Percentiles rank a stretch among this genome's conserved stretches.
These are phyloP conservation scores for Termitomyces sp. DNA, from an alignment of 768 basidiomycete species.

Conservation along the genomic window DNA sequence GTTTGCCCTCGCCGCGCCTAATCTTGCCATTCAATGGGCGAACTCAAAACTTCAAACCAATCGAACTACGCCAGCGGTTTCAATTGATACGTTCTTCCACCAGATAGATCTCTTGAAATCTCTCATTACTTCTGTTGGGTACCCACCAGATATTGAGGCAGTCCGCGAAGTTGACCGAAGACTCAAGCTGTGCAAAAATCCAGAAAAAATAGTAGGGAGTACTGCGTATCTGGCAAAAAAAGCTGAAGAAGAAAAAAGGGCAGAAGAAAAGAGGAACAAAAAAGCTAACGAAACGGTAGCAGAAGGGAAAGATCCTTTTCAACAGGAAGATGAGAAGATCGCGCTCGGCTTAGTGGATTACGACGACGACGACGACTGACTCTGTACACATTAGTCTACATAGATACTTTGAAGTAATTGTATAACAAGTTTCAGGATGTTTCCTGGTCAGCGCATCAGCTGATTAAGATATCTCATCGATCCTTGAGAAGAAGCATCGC, in stretches of 20 bases:
- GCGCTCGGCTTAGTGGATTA: slow-evolving; percentile 44
- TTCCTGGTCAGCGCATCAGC: background rate
- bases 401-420: background rate
- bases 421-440: background rate
- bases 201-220: slow-evolving; percentile 91
- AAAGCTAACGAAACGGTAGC: slow-evolving; percentile 48
- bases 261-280: slow-evolving; percentile 61
- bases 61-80: slow-evolving; percentile 10
- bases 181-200: slow-evolving; percentile 87
- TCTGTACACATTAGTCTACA: background rate
- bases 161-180: slow-evolving; percentile 89
- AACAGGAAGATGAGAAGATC: slow-evolving; percentile 36
- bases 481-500: background rate
- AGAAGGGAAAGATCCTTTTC: slow-evolving; percentile 67
- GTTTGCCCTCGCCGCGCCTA: slow-evolving; percentile 59
- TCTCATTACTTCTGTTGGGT: slow-evolving; percentile 49
- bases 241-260: slow-evolving; percentile 65
- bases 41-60: slow-evolving; percentile 28
- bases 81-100: slow-evolving; percentile 26
- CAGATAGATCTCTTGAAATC: slow-evolving; percentile 50
- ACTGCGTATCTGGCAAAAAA: slow-evolving; percentile 71
- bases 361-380: slow-evolving; percentile 46
- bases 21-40: slow-evolving; percentile 59
- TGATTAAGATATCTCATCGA: slow-evolving; percentile 1
- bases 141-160: slow-evolving; percentile 69